Base-by-base conservation (phyloP, 2,329 filamentous ascomycete species). In the Neonectria faginata region DNA sequence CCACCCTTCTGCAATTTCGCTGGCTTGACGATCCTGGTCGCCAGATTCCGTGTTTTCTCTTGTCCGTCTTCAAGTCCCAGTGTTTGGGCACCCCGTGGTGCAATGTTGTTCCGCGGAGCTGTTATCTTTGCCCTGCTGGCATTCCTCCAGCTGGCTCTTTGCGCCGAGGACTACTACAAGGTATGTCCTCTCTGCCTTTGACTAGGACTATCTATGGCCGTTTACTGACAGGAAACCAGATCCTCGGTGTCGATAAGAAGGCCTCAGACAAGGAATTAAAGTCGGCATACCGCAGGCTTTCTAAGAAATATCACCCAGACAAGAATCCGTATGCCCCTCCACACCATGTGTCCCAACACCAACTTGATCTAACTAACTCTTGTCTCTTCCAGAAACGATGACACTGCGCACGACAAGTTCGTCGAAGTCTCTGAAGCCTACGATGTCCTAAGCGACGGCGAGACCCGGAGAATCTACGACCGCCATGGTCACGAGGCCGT, bases 271-370 rank as follows among this genome's bases (percentile, higher is more conserved):
- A 90, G 75, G 91, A 98, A 74, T 91, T 99, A 77, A 99, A 99
- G 81, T 92, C 92, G 50, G 94, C 96, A 22, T 99, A 99, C 80
- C 89, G 94, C 65, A 90, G 89, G 65, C 85, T 99, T 11, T 97
- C 92, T 83, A 98, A 98, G 81, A 97, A 97, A 79, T 97, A 88
- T 79, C 96, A 99, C 77, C 96, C 96, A 3, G 96, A 99, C 81
- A 99, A 99, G 87, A 98, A 98, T 74, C 94, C 95, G 91, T 96
- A 87, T 74, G 91, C 82, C 48, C 56, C 61, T 62, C 66, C 55
- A 60, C 50, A 52, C 12, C 47, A 12, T 25, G 36, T n/a, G 36
- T 25, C 16, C 12, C 58, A 20, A 27, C 45, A 3, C 20, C 44
- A 53, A 39, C 51, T 36, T 42, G 12, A 42, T 9, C 41, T 52